Percentiles rank a stretch among this genome's conserved stretches.
Conservation (phyloP, 192 early-diverging fungal species). For the Tieghemiomyces parasiticus region DNA sequence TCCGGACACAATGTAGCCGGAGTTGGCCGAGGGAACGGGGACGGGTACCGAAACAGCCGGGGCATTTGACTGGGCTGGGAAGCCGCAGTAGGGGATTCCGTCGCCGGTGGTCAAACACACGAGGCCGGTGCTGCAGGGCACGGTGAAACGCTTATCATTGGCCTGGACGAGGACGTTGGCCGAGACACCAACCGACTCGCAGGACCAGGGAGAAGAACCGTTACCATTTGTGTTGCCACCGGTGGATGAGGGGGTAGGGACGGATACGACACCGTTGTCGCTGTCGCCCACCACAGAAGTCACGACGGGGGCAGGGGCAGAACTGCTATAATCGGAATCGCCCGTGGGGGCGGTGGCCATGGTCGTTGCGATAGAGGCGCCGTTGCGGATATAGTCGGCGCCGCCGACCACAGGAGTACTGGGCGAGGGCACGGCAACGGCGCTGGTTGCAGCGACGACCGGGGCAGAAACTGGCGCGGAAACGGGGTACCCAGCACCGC, state of each 20-base stretch:
- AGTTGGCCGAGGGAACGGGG: too few species aligned
- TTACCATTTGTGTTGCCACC: background rate
- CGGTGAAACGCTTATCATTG: background rate
- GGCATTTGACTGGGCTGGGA: too few species aligned
- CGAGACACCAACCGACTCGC: background rate
- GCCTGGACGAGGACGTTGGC: background rate
- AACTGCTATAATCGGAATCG: background rate
- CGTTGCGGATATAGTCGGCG: background rate
- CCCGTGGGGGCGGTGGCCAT: too few species aligned
- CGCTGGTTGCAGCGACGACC: background rate
- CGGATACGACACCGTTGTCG: background rate
- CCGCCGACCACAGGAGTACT: background rate
- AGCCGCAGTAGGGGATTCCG: too few species aligned
- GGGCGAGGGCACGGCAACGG: background rate
- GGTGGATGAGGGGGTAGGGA: background rate
- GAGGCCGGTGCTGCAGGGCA: background rate
- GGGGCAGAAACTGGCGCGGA: background rate
- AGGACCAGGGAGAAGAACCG: background rate
- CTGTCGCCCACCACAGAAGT: background rate
- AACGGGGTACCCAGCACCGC: background rate
- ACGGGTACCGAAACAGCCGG: too few species aligned
- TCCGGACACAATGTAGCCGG: too few species aligned
- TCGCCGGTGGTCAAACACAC: too few species aligned
- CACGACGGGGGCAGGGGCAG: background rate
- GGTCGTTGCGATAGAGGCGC: background rate